Evolutionary conservation across 2,329 filamentous ascomycete genomes (phyloP).

Genomic region (Colletotrichum sp.): DNA sequence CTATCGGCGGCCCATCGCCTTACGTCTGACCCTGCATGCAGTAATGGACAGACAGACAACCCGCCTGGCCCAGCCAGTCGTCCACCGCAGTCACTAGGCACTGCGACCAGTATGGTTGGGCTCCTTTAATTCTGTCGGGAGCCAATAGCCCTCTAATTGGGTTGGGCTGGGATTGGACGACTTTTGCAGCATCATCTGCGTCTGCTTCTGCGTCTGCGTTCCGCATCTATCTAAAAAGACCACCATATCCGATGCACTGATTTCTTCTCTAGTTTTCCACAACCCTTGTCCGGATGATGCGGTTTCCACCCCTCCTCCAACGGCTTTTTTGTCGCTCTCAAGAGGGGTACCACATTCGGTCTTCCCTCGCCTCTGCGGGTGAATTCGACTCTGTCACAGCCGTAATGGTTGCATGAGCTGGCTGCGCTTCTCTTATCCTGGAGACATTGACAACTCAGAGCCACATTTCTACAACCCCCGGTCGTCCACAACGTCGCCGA

Average conservation of each 20-base stretch:
- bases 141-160: slow-evolving; percentile 21
- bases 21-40: slow-evolving; percentile 24
- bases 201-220: neutral
- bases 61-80: neutral
- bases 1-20: slow-evolving; percentile 22
- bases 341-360: slow-evolving; percentile 5
- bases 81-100: neutral
- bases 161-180: slow-evolving; percentile 21
- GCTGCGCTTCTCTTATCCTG: slow-evolving; percentile 4
- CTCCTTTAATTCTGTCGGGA: slow-evolving; percentile 9
- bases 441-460: slow-evolving; percentile 20
- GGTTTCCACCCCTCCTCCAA: slow-evolving; percentile 4
- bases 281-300: slow-evolving; percentile 7
- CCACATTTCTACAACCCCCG: slow-evolving; percentile 9
- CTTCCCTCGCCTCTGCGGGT: slow-evolving; percentile 1
- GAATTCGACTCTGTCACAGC: neutral
- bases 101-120: neutral
- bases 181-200: neutral
- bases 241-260: neutral
- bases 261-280: neutral
- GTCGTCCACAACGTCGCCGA: slow-evolving; percentile 5
- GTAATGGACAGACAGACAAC: neutral
- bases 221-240: neutral
- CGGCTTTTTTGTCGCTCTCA: neutral
- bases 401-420: slow-evolving; percentile 25